Conservation (phyloP, 805 yeast species). For the Yarrowia osloensis region DNA sequence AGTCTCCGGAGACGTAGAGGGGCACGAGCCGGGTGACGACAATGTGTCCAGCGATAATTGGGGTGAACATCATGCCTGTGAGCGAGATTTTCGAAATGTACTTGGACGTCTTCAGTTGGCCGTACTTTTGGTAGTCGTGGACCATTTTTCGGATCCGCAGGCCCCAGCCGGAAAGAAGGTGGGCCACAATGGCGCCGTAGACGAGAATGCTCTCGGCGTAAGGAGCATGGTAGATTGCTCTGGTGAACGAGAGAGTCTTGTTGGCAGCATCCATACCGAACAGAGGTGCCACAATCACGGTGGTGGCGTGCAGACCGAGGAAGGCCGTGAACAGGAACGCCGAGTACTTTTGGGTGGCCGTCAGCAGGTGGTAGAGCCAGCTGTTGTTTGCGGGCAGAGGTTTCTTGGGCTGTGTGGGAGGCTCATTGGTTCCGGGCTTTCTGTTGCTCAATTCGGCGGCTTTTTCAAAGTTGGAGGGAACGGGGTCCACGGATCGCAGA, state of each 20-base stretch:
- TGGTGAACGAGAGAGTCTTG: slow-evolving; percentile 58
- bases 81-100: slow-evolving; percentile 57
- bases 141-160: slow-evolving; percentile 47
- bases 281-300: slow-evolving; percentile 58
- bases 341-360: slow-evolving; percentile 46
- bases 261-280: slow-evolving; percentile 50
- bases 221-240: slow-evolving; percentile 61
- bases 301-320: slow-evolving; percentile 55
- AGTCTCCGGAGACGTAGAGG: slow-evolving; percentile 59
- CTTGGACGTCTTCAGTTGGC: slow-evolving; percentile 34
- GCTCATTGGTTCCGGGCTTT: background rate
- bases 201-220: slow-evolving; percentile 51
- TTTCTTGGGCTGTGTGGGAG: background rate
- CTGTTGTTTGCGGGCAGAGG: background rate
- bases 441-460: background rate
- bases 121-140: slow-evolving; percentile 39
- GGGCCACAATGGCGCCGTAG: slow-evolving; percentile 50
- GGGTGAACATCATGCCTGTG: slow-evolving; percentile 58
- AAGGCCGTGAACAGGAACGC: slow-evolving; percentile 59
- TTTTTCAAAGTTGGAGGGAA: background rate
- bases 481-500: slow-evolving; percentile 19
- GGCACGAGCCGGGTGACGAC: slow-evolving; percentile 54
- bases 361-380: slow-evolving; percentile 18
- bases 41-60: slow-evolving; percentile 51
- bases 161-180: slow-evolving; percentile 55